These are phyloP conservation scores for Candida methanosorbosa DNA, from an alignment of 805 yeast species.

Conservation along the genomic window DNA sequence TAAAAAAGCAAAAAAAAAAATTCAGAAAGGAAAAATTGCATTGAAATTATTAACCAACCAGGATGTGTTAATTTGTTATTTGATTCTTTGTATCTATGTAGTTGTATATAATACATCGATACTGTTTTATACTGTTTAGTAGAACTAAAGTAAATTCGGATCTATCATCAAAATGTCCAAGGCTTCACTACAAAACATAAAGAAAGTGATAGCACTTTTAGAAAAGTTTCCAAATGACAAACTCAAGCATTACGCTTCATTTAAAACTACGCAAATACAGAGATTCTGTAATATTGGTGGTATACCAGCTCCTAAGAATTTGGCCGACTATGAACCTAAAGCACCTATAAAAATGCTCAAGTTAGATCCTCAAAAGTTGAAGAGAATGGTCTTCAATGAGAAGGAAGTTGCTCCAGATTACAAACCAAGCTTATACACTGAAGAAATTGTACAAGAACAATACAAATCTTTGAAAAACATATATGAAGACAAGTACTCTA, in stretches of 20 bases:
- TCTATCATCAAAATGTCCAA: not conserved
- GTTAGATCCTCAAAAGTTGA: slow-evolving; percentile 25
- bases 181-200: slow-evolving; percentile 24
- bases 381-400: slow-evolving; percentile 27
- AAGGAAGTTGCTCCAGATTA: slow-evolving; percentile 29
- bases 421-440: slow-evolving; percentile 42
- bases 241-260: slow-evolving; percentile 59
- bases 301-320: slow-evolving; percentile 21
- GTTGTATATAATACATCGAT: too few species aligned
- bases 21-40: too few species aligned
- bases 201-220: slow-evolving; percentile 46
- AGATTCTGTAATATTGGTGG: slow-evolving; percentile 47
- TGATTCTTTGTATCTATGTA: too few species aligned
- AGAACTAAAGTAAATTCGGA: too few species aligned
- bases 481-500: slow-evolving; percentile 51
- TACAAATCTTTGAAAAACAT: slow-evolving; percentile 48
- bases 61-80: too few species aligned
- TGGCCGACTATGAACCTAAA: slow-evolving; percentile 15
- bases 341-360: slow-evolving; percentile 28
- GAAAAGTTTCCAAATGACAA: slow-evolving; percentile 63
- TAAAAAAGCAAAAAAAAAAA: too few species aligned
- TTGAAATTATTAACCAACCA: too few species aligned
- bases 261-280: slow-evolving; percentile 57
- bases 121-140: too few species aligned
- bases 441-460: slow-evolving; percentile 41